Base-by-base conservation (phyloP, 2,329 filamentous ascomycete genomes). In the Byssochlamys sp. region DNA sequence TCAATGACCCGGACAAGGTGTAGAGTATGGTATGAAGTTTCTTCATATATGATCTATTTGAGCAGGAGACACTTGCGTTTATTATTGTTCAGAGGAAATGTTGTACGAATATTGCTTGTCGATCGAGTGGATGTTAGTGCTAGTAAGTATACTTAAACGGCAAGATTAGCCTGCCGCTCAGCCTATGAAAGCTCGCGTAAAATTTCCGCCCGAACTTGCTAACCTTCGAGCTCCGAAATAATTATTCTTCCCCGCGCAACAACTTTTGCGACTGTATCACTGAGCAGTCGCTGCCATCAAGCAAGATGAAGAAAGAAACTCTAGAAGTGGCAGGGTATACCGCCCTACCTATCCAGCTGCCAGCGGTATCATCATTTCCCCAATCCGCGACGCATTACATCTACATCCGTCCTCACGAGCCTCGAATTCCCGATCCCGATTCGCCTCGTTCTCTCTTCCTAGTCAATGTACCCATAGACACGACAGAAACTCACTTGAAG, bases 401-500 rank as follows among this genome's bases (percentile, higher is more conserved):
- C 66, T 96, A 96, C 76, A 76, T 97, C 57, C 89, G 90, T 63
- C 84, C 84, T 57, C 91, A 97, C 73, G 81, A 86, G 52, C 91
- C 92, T 60, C 90, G 88, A 74, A 81, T 89, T 48, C 84, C 89
- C 12, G 88, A 87, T 6, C 79, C 82, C 56, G 82, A 88, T 71
- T 88, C 92, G 65, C 77, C 84, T 14, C 86, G 91, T 65, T 91
- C 89, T 60, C 80, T 99, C 19, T 99, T 96, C 74, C 71, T 95
- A n/a, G 88, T 91, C 62, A 97, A 99, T 67, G 77, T 95, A 0
- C 94, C 94, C 5, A 80, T 87, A 61, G 91, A 96, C 69, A 86
- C 90, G 59, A 95, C 90, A 3, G 86, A 90, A 57, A 72, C 79
- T 1, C 89, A 91, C 66, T 80, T 97, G 49, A 85, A 90, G 51